A percentile compares a stretch with the other conserved stretches of the same genome.
These are phyloP conservation scores for Azolla pinnata DNA, from an alignment of 75 land plant species.

Conservation along the genomic window DNA sequence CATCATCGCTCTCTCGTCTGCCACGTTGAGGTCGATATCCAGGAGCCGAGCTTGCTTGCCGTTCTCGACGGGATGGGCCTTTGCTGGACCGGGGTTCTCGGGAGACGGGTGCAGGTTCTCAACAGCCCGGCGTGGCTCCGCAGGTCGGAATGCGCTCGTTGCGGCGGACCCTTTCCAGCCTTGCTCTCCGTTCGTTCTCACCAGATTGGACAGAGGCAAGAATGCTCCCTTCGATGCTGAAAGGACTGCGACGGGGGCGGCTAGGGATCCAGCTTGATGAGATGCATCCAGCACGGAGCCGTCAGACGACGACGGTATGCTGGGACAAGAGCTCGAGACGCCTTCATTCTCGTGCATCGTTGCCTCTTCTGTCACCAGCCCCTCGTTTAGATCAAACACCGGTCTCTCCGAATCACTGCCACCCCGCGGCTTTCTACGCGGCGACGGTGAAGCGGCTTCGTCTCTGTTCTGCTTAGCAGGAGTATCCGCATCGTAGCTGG, in stretches of 20 bases:
- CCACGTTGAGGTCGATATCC: constrained; percentile 80
- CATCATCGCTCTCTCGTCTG: constrained; percentile 49
- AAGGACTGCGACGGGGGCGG: constrained; percentile 50
- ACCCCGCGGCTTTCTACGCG: background rate
- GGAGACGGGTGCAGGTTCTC: constrained; percentile 33
- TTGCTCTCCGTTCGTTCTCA: constrained; percentile 50
- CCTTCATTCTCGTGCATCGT: constrained; percentile 14
- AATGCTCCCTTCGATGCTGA: constrained; percentile 80
- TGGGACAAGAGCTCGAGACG: constrained; percentile 1
- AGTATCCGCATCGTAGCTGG: background rate
- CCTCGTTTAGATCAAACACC: constrained; percentile 33
- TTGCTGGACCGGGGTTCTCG: constrained; percentile 20
- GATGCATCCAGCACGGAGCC: constrained; percentile 17
- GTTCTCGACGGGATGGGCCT: constrained; percentile 6
- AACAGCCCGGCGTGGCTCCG: constrained; percentile 17
- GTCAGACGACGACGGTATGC: background rate
- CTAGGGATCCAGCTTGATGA: constrained; percentile 14
- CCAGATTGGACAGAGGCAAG: constrained; percentile 45
- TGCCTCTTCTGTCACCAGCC: constrained; percentile 19
- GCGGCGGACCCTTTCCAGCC: constrained; percentile 98
- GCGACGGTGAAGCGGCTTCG: background rate
- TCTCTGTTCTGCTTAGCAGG: background rate
- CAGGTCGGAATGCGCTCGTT: constrained; percentile 91
- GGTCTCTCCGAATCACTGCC: constrained; percentile 14
- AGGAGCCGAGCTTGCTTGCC: constrained; percentile 41